Evolutionary conservation across 805 yeast genomes (phyloP), one percentile per base, ranked within the genome.

Genomic region (Vanderwaltozyma verrucispora): DNA sequence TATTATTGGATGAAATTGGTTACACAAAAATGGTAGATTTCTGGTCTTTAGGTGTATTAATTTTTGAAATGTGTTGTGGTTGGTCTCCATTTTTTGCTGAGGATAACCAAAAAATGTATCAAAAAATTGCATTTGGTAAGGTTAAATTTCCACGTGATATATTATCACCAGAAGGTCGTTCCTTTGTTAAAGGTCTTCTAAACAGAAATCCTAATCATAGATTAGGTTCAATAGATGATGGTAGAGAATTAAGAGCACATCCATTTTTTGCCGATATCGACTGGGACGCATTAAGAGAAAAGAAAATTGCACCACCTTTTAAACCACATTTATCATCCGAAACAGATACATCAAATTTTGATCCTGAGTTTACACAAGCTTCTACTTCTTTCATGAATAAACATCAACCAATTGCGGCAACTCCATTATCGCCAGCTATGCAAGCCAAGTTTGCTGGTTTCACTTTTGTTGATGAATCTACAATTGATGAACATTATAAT

Each of bases 61-160:
- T 92, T 32, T 92, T 92, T 62, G 98, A 92, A 65, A 92, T 92
- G 98, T 88, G 97, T 62, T 92, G 97, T 65, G 98, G 98, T 36
- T 92, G 97, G 98, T 83, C 95, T 4, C 98, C 98, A 38, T 92
- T 92, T 61, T 92, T 86, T 54, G 98, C 97, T 20, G 96, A 89
- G 45, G 89, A 86, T 60, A 87, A 95, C 35, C 97, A 92, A 66
- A 96, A 92, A 62, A 92, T 92, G 98, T 92, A 92, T 65, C 92
- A 89, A 66, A 92, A 92, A 64, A 92, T 92, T 66, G 98, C 97
- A 4, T 92, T 87, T 63, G 98, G 98, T 45, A 92, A 89, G 61
- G 97, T 92, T 32, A 74, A 95, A 54, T 92, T 92, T 62, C 98
- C 98, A 35, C 86, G 89, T 59, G 98, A 92, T 57, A 94, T 92